These are phyloP conservation scores for Rhynchosporium graminicola DNA, from an alignment of 2,329 filamentous ascomycete genomes.

Conservation along the genomic window DNA sequence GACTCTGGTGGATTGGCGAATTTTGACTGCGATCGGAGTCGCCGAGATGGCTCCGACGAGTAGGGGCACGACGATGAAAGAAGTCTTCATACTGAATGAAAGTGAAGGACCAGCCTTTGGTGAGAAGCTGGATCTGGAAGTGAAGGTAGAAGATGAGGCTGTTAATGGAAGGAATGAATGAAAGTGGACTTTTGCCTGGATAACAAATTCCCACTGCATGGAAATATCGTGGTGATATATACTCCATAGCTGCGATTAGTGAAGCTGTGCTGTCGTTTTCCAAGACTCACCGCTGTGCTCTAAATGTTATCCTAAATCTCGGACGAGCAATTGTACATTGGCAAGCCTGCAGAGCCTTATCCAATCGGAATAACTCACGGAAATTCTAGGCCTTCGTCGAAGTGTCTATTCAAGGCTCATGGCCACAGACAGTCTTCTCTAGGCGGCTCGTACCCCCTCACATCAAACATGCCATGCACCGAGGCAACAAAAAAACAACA, in stretches of 20 bases:
- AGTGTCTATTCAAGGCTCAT: neutral
- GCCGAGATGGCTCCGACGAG: conserved; percentile 1
- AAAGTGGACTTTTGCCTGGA: conserved; percentile 5
- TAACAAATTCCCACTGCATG: neutral
- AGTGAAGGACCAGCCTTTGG: neutral
- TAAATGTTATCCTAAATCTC: neutral
- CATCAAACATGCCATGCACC: neutral
- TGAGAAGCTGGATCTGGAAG: neutral
- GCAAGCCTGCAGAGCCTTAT: neutral
- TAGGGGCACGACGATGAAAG: neutral
- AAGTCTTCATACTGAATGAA: conserved; percentile 8
- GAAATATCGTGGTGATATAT: neutral
- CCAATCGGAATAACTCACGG: neutral
- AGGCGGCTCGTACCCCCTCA: neutral
- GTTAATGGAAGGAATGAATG: neutral
- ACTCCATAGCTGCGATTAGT: neutral
- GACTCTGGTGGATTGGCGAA: conserved; percentile 10
- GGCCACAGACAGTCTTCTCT: neutral
- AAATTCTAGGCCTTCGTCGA: neutral
- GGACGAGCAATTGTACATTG: neutral
- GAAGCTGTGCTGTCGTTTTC: neutral
- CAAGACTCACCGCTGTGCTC: neutral
- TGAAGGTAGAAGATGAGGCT: neutral
- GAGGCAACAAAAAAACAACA: neutral
- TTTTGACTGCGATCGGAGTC: conserved; percentile 6